Conservation (phyloP, 805 yeast species). For the Suhomyces canberraensis region DNA sequence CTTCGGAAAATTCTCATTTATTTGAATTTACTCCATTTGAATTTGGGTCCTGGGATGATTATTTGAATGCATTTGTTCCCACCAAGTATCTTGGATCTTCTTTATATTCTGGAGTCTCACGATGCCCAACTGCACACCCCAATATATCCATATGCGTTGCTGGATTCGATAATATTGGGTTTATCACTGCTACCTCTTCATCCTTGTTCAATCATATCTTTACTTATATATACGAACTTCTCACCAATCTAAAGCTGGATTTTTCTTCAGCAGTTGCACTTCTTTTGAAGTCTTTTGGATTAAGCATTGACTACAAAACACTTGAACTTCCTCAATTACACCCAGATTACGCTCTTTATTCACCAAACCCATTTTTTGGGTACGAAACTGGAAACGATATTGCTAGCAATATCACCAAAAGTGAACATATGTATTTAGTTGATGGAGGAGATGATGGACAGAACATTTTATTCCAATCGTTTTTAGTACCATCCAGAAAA, state of each 20-base stretch:
- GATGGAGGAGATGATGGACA: conserved; percentile 53
- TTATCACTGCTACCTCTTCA: conserved; percentile 62
- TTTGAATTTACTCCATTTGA: conserved; percentile 65
- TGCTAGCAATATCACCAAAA: conserved; percentile 11
- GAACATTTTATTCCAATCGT: conserved; percentile 46
- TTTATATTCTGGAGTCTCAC: conserved; percentile 42
- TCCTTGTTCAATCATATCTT: conserved; percentile 57
- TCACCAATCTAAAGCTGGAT: conserved; percentile 29
- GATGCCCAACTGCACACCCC: conserved; percentile 16
- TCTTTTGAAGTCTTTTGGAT: conserved; percentile 43
- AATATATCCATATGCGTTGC: conserved; percentile 39
- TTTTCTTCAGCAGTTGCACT: conserved; percentile 33
- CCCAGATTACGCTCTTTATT: conserved; percentile 57
- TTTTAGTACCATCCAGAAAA: conserved; percentile 31
- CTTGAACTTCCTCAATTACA: conserved; percentile 31
- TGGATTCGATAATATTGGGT: conserved; percentile 58
- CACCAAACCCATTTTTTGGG: conserved; percentile 62
- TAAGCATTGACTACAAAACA: conserved; percentile 26
- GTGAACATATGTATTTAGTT: conserved; percentile 27
- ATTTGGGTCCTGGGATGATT: conserved; percentile 64
- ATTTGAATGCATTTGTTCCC: conserved; percentile 46
- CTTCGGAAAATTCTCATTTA: conserved; percentile 39
- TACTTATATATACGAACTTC: conserved; percentile 43
- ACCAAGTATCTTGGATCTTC: conserved; percentile 51
- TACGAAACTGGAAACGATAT: conserved; percentile 7